phyloP scores from a whole-genome alignment of 1,284 basidiomycete genomes.

The Ganoderma resinaceum region DNA sequence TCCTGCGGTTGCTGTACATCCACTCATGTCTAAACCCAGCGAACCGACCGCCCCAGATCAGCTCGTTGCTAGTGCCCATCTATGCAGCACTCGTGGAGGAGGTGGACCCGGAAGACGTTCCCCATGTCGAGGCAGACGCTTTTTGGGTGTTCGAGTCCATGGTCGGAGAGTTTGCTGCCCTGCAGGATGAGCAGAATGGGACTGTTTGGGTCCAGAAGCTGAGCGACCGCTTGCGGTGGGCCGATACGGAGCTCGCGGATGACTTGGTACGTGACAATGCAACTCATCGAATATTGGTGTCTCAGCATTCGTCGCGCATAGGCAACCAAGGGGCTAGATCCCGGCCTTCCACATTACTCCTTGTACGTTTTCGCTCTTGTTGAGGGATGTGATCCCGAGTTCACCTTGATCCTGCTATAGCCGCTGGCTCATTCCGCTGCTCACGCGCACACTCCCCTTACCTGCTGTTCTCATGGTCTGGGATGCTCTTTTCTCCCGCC shows the following conservation, averaged over 20 bases:
- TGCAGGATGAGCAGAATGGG: slow-evolving; percentile 70
- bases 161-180: slow-evolving; percentile 72
- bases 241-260: slow-evolving; percentile 66
- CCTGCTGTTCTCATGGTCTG: slow-evolving; percentile 65
- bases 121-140: slow-evolving; percentile 78
- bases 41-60: slow-evolving; percentile 69
- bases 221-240: slow-evolving; percentile 67
- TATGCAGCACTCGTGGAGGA: slow-evolving; percentile 70
- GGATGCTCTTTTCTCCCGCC: slow-evolving; percentile 73
- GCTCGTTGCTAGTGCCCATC: slow-evolving; percentile 72
- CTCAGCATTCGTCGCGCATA: slow-evolving; percentile 26
- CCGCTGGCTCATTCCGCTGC: slow-evolving; percentile 77
- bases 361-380: slow-evolving; percentile 60
- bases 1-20: slow-evolving; percentile 76
- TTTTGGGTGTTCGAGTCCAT: slow-evolving; percentile 84
- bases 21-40: slow-evolving; percentile 77
- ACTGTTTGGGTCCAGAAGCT: slow-evolving; percentile 69
- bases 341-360: slow-evolving; percentile 78
- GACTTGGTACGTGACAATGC: slow-evolving; percentile 57
- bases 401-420: slow-evolving; percentile 44
- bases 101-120: slow-evolving; percentile 62
- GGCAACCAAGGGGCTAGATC: slow-evolving; percentile 72
- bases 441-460: slow-evolving; percentile 75
- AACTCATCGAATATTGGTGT: slow-evolving; percentile 18
- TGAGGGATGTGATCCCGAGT: slow-evolving; percentile 5